Conservation (phyloP, 148 eudicot species). For the Gaultheria prostrata region DNA sequence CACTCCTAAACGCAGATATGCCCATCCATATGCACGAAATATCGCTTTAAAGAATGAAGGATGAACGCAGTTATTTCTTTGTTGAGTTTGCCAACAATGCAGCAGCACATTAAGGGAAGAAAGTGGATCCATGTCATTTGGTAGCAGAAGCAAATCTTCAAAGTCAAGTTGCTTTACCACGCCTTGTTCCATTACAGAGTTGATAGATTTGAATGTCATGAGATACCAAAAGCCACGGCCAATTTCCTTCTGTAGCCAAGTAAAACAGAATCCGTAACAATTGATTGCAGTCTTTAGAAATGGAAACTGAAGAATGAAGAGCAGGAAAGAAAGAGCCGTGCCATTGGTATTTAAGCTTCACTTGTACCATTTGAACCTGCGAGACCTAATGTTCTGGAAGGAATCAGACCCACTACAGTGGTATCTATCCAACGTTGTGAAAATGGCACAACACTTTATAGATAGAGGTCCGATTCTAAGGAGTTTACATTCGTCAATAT, state of each 20-base stretch:
- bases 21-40: conserved; percentile 77
- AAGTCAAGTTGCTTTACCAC: conserved; percentile 77
- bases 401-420: not conserved
- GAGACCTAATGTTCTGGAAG: not conserved
- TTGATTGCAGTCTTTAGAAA: not conserved
- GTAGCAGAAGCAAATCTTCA: conserved; percentile 77
- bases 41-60: conserved; percentile 82
- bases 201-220: conserved; percentile 62
- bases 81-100: conserved; percentile 60
- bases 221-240: conserved; percentile 40
- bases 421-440: not conserved
- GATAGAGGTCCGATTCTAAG: not conserved
- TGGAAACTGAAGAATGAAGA: not conserved
- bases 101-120: conserved; percentile 50
- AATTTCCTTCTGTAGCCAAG: conserved; percentile 41
- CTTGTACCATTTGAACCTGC: not conserved
- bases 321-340: not conserved
- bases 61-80: conserved; percentile 34
- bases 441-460: not conserved
- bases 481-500: not conserved
- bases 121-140: conserved; percentile 76
- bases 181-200: conserved; percentile 64
- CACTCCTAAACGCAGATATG: conserved; percentile 74
- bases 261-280: conserved; percentile 11
- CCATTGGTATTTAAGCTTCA: not conserved